Conservation (phyloP, 1,284 basidiomycete species). For the Leccinum subspadiceum region DNA sequence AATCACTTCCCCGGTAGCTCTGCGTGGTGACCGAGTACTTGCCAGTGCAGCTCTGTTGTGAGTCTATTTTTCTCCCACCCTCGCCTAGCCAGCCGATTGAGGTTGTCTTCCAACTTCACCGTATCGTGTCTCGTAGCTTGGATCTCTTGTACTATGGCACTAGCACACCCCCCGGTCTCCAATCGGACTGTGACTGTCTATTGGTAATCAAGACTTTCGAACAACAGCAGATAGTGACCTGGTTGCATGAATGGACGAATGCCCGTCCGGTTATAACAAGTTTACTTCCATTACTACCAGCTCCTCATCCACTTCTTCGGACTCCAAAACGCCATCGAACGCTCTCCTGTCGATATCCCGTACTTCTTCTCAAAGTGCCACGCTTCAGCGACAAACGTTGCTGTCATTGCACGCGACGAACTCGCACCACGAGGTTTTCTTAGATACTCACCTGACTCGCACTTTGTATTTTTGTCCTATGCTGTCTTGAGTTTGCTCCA, state of each 20-base stretch:
- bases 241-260: conserved; percentile 62
- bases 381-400: conserved; percentile 69
- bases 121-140: conserved; percentile 83
- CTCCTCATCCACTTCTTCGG: conserved; percentile 94
- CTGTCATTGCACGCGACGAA: conserved; percentile 70
- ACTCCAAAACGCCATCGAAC: conserved; percentile 88
- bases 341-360: conserved; percentile 68
- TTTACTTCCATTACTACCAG: conserved; percentile 83
- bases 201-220: conserved; percentile 79
- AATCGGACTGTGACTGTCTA: conserved; percentile 86
- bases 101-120: conserved; percentile 58
- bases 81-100: conserved; percentile 1
- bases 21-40: conserved; percentile 61
- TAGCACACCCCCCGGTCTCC: conserved; percentile 78
- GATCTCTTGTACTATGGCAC: conserved; percentile 90
- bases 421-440: conserved; percentile 76
- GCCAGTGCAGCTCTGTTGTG: conserved; percentile 60
- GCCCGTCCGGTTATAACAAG: conserved; percentile 21
- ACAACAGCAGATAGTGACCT: conserved; percentile 70
- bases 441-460: conserved; percentile 86
- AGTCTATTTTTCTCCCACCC: conserved; percentile 29
- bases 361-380: conserved; percentile 88
- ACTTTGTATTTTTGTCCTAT: conserved; percentile 90
- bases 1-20: conserved; percentile 60
- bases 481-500: conserved; percentile 85